phyloP scores from a whole-genome alignment of 352 stramenopile species.

The Pythium monospermum region DNA sequence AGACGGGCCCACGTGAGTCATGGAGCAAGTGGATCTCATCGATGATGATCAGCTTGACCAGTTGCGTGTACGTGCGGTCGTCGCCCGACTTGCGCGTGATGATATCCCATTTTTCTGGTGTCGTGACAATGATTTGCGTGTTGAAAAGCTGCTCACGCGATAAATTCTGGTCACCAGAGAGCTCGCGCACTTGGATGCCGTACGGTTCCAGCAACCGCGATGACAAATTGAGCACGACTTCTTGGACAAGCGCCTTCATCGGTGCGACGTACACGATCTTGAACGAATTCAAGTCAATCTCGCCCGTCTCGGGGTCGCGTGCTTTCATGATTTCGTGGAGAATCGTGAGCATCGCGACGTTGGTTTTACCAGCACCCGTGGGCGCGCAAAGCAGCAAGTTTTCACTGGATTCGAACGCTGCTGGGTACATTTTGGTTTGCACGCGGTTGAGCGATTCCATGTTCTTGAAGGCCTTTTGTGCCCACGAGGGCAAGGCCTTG shows the following conservation, averaged over 20 bases:
- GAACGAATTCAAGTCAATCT: conserved; percentile 95
- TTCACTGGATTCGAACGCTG: conserved; percentile 90
- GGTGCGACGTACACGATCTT: conserved; percentile 99
- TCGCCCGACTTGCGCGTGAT: conserved; percentile 98
- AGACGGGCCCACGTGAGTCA: conserved; percentile 96
- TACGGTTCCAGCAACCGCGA: conserved; percentile 91
- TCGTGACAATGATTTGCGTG: conserved; percentile 99
- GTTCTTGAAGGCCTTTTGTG: conserved; percentile 92
- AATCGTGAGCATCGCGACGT: conserved; percentile 98
- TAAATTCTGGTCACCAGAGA: conserved; percentile 98
- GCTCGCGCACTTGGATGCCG: conserved; percentile 94
- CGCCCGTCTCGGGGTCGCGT: conserved; percentile 61
- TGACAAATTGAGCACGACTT: conserved; percentile 98
- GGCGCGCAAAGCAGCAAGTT: conserved; percentile 99
- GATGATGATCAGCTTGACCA: conserved; percentile 98
- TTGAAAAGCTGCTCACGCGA: conserved; percentile 96
- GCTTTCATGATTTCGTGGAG: conserved; percentile 97
- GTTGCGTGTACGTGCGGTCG: conserved; percentile 95
- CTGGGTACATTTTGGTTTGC: conserved; percentile 97
- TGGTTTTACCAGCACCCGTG: conserved; percentile 99
- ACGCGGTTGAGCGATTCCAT: conserved; percentile 99
- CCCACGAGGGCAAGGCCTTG: conserved; percentile 92
- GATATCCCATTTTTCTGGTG: conserved; percentile 99
- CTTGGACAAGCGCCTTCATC: conserved; percentile 99
- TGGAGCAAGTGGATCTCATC: conserved; percentile 99